A percentile compares a stretch with the other conserved stretches of the same genome.
Evolutionary conservation across 2,329 filamentous ascomycete species (phyloP).

Genomic region (Epichloe hybrida): DNA sequence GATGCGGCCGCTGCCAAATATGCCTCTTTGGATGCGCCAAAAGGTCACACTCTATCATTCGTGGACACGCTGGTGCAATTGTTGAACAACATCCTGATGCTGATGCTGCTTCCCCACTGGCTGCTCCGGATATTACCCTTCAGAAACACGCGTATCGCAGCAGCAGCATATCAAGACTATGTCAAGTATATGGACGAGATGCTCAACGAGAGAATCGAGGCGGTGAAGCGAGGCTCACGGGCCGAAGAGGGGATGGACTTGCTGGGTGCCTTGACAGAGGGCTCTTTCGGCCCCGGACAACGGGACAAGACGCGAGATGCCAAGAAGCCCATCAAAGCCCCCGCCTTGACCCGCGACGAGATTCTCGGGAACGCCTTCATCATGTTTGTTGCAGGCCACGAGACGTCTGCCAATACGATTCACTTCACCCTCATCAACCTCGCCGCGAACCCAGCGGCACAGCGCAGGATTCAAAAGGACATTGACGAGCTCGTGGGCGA

Average conservation of each 20-base stretch:
- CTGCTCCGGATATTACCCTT: conserved; percentile 40
- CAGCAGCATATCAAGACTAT: conserved; percentile 48
- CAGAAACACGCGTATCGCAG: conserved; percentile 35
- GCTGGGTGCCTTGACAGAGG: conserved; percentile 30
- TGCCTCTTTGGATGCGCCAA: conserved; percentile 28
- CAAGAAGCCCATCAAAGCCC: conserved; percentile 12
- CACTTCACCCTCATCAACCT: conserved; percentile 59
- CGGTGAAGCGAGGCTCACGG: conserved; percentile 21
- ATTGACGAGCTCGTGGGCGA: conserved; percentile 51
- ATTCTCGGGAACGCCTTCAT: conserved; percentile 61
- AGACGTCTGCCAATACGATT: conserved; percentile 64
- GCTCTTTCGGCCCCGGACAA: neutral
- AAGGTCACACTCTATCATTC: conserved; percentile 52
- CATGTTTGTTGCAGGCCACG: conserved; percentile 61
- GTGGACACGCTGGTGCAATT: conserved; percentile 46
- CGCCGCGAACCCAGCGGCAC: conserved; percentile 49
- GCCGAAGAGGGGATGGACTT: conserved; percentile 36
- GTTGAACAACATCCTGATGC: conserved; percentile 48
- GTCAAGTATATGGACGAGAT: conserved; percentile 57
- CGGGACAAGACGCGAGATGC: conserved; percentile 24
- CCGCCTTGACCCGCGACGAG: conserved; percentile 43
- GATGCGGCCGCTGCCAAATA: conserved; percentile 36
- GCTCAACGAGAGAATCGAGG: conserved; percentile 43
- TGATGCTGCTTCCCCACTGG: conserved; percentile 46
- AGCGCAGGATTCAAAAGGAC: conserved; percentile 54